Evolutionary conservation across 306 rosid species (phyloP), one percentile per base, ranked within the genome.

Genomic region (Prunus mume): DNA sequence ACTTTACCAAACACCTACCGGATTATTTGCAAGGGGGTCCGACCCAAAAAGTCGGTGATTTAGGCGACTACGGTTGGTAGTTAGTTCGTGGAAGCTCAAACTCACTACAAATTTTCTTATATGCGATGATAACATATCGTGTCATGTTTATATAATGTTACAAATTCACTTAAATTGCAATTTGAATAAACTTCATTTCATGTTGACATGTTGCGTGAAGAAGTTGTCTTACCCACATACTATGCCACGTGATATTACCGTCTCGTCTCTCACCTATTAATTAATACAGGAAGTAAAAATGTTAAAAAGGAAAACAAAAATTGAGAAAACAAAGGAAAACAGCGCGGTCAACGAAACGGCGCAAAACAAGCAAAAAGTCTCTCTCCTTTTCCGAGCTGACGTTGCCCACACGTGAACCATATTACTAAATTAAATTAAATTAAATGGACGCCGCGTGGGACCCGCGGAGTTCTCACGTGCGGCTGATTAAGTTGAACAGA

Each of bases 361-460:
- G 93, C 83, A 79, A 87, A 88, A 76, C 81, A 68, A 66, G 91
- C 89, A 71, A 87, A 87, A 87, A 66, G 71, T 68, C 63, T 50
- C 60, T 50, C 51, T 6, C 9, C 43, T 38, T 24, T 41, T 55
- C 76, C 75, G 22, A 10, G 75, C 75, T 83, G 91, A 86, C 86
- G 84, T 86, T 84, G 76, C 22, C 84, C 97, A 63, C 98, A 90
- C 93, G 96, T 91, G 97, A 89, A 88, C 72, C 76, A 47, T 58
- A 71, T 52, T 49, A 14, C 1, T 49, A 34, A 34, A 34, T 49
- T 10, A 5, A 1, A 74, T 60, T 74, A 45, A 9, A 13, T 66
- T 19, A 3, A 32, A 65, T 14, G 7, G 12, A 17, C 12, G 28
- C 80, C 79, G 38, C 8, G 69, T 65, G 50, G 76, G 82, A 38